A percentile compares a stretch with the other conserved stretches of the same genome.
Evolutionary conservation across 129 eudicot species (phyloP).

Genomic region (Artemisia annua): DNA sequence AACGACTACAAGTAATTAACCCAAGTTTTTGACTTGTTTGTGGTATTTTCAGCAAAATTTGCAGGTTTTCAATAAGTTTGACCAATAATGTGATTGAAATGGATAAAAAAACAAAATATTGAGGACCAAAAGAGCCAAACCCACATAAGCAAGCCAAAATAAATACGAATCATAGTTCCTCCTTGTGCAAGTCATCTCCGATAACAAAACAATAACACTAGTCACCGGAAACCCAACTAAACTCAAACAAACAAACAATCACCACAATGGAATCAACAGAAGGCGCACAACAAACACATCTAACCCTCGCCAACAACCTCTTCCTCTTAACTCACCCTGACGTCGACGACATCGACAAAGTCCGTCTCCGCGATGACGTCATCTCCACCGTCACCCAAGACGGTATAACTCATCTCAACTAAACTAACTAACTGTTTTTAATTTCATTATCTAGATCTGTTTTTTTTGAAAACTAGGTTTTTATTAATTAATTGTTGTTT

Average conservation of each 20-base stretch:
- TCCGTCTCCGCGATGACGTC: constrained; percentile 84
- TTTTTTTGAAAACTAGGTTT: background rate
- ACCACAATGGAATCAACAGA: constrained; percentile 83
- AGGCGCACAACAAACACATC: constrained; percentile 69
- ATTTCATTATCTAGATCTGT: no score
- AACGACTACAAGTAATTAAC: no score
- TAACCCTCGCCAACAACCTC: constrained; percentile 78
- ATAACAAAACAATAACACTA: background rate
- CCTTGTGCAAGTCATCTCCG: background rate
- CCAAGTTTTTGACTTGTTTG: no score
- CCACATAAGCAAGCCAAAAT: no score
- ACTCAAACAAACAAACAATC: no score
- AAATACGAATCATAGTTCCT: no score
- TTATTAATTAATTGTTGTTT: background rate
- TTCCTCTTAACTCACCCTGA: constrained; percentile 73
- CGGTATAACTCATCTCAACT: constrained; percentile 37
- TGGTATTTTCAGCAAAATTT: no score
- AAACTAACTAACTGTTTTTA: constrained; percentile 4
- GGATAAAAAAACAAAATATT: no score
- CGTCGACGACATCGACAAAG: constrained; percentile 83
- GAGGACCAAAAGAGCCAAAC: no score
- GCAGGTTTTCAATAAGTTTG: no score
- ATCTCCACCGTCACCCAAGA: constrained; percentile 49
- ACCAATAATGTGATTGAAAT: no score
- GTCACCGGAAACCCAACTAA: no score